Base-by-base conservation (phyloP, 495 filamentous ascomycete genomes). In the Hyaloscypha bicolor region DNA sequence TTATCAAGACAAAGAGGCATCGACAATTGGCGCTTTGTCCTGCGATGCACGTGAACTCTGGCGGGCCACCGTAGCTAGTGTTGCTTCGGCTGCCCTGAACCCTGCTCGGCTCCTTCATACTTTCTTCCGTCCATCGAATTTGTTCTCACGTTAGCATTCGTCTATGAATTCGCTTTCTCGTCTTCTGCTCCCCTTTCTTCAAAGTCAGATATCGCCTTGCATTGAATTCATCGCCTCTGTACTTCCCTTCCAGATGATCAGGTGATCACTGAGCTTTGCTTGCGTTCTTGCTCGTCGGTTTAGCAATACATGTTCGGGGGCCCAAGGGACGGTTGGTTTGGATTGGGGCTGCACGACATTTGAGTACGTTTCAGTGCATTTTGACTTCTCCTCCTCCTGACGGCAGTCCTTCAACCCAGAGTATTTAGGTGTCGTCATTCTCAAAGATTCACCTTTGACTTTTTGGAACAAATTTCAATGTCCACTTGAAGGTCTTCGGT, bases 351-450 rank as follows among this genome's bases (percentile, higher is more conserved):
- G 30, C 31, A 64, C 61, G 32, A 59, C 52, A 62, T 62, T 53
- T 33, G 62, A 65, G 62, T 63, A 71, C 32, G 65, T 71, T 71
- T 71, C 65, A 63, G 62, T 45, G 39, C 58, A 52, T 60, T 39
- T 66, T 60, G 53, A 30, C 29, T 55, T 37, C 58, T 57, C 65
- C 9, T 25, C 22, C 37, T 51, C 31, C 9, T 14, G 21, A 29
- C 42, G 29, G 11, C 60, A 25, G 25, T 55, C 29, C 57, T 66
- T 56, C 60, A n/a, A 31, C 45, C 21, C 39, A 32, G 6, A 30
- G 19, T 14, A 14, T 37, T 37, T 21, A 31, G 8, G 16, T 6
- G 22, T 6, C 51, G 53, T 25, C 25, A 25, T 25, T 25, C 25
- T 2, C 25, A 25, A 25, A 32, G 16, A 56, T 56, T 29, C 22